Base-by-base conservation (phyloP, 495 filamentous ascomycete species). In the Hypoxylon intermedium region DNA sequence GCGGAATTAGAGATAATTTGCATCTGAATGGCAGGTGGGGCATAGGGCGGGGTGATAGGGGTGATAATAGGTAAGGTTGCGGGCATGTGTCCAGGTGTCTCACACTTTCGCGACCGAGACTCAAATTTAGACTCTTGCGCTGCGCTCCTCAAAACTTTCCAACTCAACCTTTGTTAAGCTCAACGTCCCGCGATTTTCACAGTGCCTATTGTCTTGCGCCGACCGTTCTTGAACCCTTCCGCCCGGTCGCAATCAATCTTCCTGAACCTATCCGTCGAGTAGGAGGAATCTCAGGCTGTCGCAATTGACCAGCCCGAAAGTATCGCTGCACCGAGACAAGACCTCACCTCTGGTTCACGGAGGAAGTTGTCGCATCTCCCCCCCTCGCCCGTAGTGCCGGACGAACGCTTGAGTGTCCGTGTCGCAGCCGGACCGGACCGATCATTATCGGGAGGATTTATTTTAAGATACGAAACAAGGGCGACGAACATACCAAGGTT, bases 391-490 rank as follows among this genome's bases (percentile, higher is more conserved):
- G 13, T 20, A 41, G 24, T 11, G 21, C 19, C 51, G 19, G n/a
- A 59, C 40, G 5, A 53, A 23, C 44, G 28, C 26, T 45, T 23
- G 28, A 47, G 23, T 11, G 19, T 24, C 19, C 34, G 7, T 51
- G 20, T 42, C 24, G 24, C 12, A 46, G 28, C 28, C 51, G 62
- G 33, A 16, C 46, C 62, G 40, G 51, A 11, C 52, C 30, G 30
- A 36, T 23, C 31, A 41, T 52, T 16, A 31, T 43, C 23, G 48
- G 30, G 28, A 48, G 46, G 34, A 57, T 65, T n/a, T 65, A 65
- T 60, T 65, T 60, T 56, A 57, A 65, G 62, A 65, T 51, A 60
- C 62, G 56, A 60, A 65, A 57, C 46, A 55, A 57, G 52, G 36
- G 38, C 48, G 20, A 57, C 20, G 18, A n/a, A 45, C 12, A 45